phyloP scores from a whole-genome alignment of 768 basidiomycete genomes.

The Panus rudis region DNA sequence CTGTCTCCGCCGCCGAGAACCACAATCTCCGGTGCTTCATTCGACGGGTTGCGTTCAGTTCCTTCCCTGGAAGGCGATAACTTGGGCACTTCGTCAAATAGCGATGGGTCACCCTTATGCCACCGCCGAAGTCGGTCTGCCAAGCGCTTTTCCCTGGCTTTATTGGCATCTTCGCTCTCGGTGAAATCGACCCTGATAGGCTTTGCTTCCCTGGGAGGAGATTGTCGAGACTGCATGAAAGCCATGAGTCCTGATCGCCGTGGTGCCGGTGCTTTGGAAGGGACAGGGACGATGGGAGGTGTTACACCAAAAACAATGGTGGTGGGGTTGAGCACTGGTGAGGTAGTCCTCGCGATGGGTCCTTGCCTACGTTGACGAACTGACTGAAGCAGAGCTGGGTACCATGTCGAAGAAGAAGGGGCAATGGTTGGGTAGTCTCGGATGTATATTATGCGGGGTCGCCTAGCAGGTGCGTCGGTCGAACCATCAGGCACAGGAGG shows the following conservation, averaged over 20 bases:
- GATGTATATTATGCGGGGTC: constrained; percentile 76
- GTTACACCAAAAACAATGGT: constrained; percentile 86
- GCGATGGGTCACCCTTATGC: constrained; percentile 54
- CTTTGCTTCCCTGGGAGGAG: constrained; percentile 38
- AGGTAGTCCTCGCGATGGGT: constrained; percentile 48
- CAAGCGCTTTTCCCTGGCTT: constrained; percentile 65
- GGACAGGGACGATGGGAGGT: constrained; percentile 58
- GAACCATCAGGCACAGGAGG: constrained; percentile 20
- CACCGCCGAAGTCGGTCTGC: constrained; percentile 65
- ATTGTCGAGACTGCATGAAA: constrained; percentile 32
- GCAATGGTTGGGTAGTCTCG: constrained; percentile 78
- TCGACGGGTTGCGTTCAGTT: constrained; percentile 21
- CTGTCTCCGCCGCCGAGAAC: constrained; percentile 32
- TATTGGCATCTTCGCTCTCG: constrained; percentile 60
- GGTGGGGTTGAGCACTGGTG: constrained; percentile 62
- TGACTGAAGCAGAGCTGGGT: constrained; percentile 68
- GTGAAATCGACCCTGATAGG: constrained; percentile 47
- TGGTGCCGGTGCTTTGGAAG: constrained; percentile 13
- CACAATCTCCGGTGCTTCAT: constrained; percentile 29
- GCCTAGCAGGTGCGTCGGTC: constrained; percentile 18
- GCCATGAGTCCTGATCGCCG: constrained; percentile 3
- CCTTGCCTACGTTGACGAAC: constrained; percentile 73
- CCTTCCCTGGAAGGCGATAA: constrained; percentile 34
- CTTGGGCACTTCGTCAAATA: constrained; percentile 60
- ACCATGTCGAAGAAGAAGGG: constrained; percentile 69